phyloP scores from a whole-genome alignment of 208 protist genomes.

The Leishmania tropica region DNA sequence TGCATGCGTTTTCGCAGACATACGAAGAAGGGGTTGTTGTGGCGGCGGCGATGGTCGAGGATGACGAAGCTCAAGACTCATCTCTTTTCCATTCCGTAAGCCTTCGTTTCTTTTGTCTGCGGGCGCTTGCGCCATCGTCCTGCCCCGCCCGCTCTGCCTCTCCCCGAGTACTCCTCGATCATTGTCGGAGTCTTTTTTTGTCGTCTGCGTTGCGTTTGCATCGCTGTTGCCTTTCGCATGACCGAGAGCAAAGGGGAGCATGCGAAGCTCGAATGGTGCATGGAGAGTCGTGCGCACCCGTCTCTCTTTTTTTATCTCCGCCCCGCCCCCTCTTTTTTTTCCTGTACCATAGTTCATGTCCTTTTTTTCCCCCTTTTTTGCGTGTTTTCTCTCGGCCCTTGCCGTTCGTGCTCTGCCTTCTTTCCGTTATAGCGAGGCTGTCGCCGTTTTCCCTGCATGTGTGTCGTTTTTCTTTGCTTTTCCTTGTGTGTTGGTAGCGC shows the following conservation, averaged over 20 bases:
- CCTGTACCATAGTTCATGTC: slow-evolving; percentile 26
- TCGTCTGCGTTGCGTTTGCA: neutral
- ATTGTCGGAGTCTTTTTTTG: neutral
- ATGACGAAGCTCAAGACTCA: neutral
- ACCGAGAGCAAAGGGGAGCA: neutral
- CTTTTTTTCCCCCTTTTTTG: neutral
- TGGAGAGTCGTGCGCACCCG: neutral
- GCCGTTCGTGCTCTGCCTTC: slow-evolving; percentile 16
- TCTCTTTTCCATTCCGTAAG: neutral
- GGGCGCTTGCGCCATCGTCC: neutral
- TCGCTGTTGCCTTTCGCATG: neutral
- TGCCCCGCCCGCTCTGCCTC: neutral
- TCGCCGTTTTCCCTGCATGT: slow-evolving; percentile 12
- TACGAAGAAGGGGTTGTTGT: neutral
- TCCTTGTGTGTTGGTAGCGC: neutral
- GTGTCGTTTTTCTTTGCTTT: neutral
- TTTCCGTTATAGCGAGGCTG: slow-evolving; percentile 3
- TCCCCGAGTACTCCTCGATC: neutral
- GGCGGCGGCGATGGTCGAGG: neutral
- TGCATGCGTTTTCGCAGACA: neutral
- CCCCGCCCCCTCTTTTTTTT: neutral
- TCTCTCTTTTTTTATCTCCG: neutral
- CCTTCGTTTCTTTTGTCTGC: neutral
- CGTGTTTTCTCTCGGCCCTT: slow-evolving; percentile 6
- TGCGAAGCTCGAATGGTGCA: neutral